Evolutionary conservation across 2,329 filamentous ascomycete genomes (phyloP).

Genomic region (Cadophora gregata): DNA sequence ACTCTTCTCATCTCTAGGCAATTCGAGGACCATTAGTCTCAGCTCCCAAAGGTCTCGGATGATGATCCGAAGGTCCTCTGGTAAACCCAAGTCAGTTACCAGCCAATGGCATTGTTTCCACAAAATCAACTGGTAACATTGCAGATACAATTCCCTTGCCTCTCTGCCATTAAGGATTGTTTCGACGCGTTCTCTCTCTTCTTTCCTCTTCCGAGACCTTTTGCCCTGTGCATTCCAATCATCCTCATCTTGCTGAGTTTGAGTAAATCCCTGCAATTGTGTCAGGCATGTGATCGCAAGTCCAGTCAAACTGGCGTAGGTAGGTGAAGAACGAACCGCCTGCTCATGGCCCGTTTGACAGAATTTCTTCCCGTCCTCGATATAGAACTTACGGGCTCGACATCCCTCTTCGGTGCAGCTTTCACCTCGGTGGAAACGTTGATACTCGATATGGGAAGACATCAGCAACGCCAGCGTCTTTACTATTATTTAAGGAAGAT

Average conservation of each 20-base stretch:
- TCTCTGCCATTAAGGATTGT: conserved; percentile 67
- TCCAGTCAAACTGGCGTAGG: too few relatives aligned
- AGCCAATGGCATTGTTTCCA: conserved; percentile 82
- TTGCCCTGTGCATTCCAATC: conserved; percentile 68
- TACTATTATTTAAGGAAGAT: background rate
- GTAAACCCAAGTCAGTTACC: conserved; percentile 68
- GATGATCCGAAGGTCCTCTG: conserved; percentile 76
- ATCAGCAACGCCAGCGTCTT: conserved; percentile 28
- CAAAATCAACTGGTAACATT: conserved; percentile 83
- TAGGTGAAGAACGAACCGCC: conserved; percentile 52
- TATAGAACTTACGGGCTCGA: conserved; percentile 62
- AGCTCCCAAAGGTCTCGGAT: conserved; percentile 87
- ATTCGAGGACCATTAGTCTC: conserved; percentile 46
- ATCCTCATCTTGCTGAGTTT: conserved; percentile 67
- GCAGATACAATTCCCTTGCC: conserved; percentile 80
- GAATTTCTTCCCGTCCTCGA: conserved; percentile 68
- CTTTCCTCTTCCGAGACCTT: conserved; percentile 61
- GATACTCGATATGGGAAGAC: conserved; percentile 43
- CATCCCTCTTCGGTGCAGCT: conserved; percentile 64
- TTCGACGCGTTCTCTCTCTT: conserved; percentile 62
- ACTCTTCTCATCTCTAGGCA: conserved; percentile 45
- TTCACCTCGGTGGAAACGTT: conserved; percentile 50
- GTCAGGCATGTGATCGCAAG: conserved; percentile 29
- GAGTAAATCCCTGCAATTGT: conserved; percentile 42
- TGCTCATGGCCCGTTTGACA: conserved; percentile 71